Evolutionary conservation across 768 basidiomycete species (phyloP).

Genomic region (Boletus sp.): DNA sequence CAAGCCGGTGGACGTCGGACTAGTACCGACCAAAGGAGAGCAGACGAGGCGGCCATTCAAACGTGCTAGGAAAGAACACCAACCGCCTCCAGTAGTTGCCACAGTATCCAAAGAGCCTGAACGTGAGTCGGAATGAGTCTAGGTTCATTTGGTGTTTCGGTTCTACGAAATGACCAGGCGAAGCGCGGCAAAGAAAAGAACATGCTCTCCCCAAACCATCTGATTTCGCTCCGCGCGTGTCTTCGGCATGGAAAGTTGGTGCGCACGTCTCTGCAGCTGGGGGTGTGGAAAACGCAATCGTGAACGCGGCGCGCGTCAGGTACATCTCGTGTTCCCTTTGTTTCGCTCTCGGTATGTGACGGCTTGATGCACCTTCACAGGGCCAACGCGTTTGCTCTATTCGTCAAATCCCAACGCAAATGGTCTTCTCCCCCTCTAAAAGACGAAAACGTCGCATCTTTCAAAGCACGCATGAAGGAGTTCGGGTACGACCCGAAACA

Average conservation of each 20-base stretch:
- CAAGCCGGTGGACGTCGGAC: not conserved
- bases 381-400: constrained; percentile 82
- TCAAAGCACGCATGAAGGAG: constrained; percentile 58
- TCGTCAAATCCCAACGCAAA: constrained; percentile 81
- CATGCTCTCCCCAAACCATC: constrained; percentile 16
- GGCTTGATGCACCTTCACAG: constrained; percentile 33
- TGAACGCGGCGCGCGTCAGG: constrained; percentile 73
- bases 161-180: constrained; percentile 5
- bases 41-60: constrained; percentile 12
- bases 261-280: constrained; percentile 83
- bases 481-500: constrained; percentile 61
- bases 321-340: constrained; percentile 26
- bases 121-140: constrained; percentile 10
- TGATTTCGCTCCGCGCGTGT: constrained; percentile 30
- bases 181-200: constrained; percentile 9
- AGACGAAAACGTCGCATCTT: constrained; percentile 49
- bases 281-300: constrained; percentile 71
- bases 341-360: not conserved
- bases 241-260: constrained; percentile 66
- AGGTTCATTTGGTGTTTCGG: not conserved
- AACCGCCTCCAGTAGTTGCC: not conserved
- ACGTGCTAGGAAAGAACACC: constrained; percentile 9
- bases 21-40: not conserved
- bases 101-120: not conserved
- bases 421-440: constrained; percentile 69